Evolutionary conservation across 345 rosid genomes (phyloP).

Genomic region (Bruguiera parviflora): DNA sequence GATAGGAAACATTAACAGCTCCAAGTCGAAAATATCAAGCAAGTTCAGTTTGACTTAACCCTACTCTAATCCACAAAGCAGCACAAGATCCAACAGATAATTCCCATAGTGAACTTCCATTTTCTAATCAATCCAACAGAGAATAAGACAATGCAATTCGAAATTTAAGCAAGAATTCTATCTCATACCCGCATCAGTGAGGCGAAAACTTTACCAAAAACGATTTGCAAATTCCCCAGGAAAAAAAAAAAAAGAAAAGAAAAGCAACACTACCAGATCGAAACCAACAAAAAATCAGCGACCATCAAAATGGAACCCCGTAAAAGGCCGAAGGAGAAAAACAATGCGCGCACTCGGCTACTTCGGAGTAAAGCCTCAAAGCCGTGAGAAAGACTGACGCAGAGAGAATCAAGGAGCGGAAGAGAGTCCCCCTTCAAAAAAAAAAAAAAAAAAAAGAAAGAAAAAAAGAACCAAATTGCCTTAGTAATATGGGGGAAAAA

Average conservation of each 20-base stretch:
- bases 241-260: neutral
- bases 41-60: conserved; percentile 10
- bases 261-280: conserved; percentile 36
- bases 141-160: neutral
- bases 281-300: conserved; percentile 22
- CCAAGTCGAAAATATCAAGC: conserved; percentile 7
- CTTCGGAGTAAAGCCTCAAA: conserved; percentile 18
- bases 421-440: conserved; percentile 17
- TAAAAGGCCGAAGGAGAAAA: conserved; percentile 26
- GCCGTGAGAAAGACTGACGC: conserved; percentile 22
- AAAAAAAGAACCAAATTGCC: neutral
- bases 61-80: neutral
- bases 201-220: conserved; percentile 18
- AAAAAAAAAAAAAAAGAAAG: conserved; percentile 8
- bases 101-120: neutral
- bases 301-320: conserved; percentile 22
- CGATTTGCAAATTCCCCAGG: conserved; percentile 18
- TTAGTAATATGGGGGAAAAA: conserved; percentile 9
- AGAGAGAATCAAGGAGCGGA: conserved; percentile 21
- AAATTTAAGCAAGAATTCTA: conserved; percentile 5
- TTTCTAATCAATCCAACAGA: conserved; percentile 20
- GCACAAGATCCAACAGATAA: conserved; percentile 25
- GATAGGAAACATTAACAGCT: neutral
- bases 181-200: conserved; percentile 33
- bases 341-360: conserved; percentile 5